phyloP scores from a whole-genome alignment of 2,329 filamentous ascomycete species.

The Apiospora arundinis region DNA sequence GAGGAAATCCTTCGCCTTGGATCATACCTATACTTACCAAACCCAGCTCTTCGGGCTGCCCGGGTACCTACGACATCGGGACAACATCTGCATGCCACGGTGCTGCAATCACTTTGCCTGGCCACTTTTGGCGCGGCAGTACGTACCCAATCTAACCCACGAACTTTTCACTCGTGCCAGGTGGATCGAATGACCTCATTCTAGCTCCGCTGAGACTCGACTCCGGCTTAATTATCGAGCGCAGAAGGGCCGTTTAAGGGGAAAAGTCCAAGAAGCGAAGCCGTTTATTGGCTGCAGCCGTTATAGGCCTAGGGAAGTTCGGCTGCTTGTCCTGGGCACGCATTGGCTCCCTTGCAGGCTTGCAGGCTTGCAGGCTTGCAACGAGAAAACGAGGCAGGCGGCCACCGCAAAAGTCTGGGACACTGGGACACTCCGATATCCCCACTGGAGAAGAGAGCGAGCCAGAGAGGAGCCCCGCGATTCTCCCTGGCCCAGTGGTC shows the following conservation, averaged over 20 bases:
- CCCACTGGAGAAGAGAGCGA: conserved; percentile 12
- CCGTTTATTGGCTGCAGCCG: conserved; percentile 23
- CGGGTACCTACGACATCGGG: conserved; percentile 12
- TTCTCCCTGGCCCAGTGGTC: background rate
- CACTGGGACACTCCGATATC: conserved; percentile 18
- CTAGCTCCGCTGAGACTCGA: conserved; percentile 25
- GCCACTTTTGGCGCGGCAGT: conserved; percentile 7
- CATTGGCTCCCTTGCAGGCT: background rate
- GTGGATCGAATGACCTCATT: conserved; percentile 28
- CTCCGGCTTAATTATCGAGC: conserved; percentile 21
- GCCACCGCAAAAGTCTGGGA: conserved; percentile 10
- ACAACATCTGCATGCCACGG: background rate
- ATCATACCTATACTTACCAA: too few species aligned
- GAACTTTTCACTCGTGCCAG: conserved; percentile 21
- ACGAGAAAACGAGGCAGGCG: background rate
- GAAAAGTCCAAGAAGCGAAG: conserved; percentile 3
- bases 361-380: background rate
- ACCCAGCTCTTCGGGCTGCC: background rate
- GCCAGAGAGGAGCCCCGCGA: conserved; percentile 14
- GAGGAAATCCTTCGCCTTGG: background rate
- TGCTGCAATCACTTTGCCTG: background rate
- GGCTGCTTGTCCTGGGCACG: background rate
- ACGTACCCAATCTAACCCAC: conserved; percentile 8
- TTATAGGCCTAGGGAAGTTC: background rate
- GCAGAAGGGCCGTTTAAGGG: conserved; percentile 25